These are phyloP conservation scores for Microbotryum silenes-acaulis DNA, from an alignment of 1,284 basidiomycete genomes.

Conservation along the genomic window DNA sequence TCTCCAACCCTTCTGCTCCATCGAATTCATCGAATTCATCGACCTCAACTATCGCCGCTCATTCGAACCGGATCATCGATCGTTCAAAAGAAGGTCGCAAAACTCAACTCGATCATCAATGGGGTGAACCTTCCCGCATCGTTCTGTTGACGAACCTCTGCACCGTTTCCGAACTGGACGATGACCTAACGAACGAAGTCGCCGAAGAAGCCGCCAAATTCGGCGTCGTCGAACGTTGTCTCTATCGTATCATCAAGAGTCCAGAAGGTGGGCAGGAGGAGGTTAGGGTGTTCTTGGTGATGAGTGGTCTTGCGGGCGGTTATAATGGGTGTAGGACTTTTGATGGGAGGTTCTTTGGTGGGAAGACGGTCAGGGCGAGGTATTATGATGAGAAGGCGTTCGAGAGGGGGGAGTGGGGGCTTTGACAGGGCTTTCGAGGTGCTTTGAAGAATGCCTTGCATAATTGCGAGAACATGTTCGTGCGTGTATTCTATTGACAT, in stretches of 20 bases:
- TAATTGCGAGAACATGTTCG: too few species aligned
- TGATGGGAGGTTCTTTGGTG: slow-evolving; percentile 84
- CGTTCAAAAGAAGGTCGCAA: too few species aligned
- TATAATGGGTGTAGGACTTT: slow-evolving; percentile 88
- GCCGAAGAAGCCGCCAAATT: slow-evolving; percentile 80
- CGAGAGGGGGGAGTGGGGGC: not conserved
- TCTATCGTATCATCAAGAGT: slow-evolving; percentile 26
- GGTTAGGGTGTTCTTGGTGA: slow-evolving; percentile 75
- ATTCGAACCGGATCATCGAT: slow-evolving; percentile 8
- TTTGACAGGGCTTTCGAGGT: too few species aligned
- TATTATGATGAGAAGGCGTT: slow-evolving; percentile 32
- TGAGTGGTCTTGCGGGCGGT: slow-evolving; percentile 64
- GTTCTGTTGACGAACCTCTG: slow-evolving; percentile 84
- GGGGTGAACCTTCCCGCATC: slow-evolving; percentile 76
- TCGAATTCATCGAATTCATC: slow-evolving; percentile 5
- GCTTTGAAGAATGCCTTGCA: too few species aligned
- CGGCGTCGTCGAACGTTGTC: slow-evolving; percentile 35
- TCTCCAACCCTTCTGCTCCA: not conserved
- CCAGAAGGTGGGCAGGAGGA: slow-evolving; percentile 59
- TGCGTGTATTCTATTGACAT: too few species aligned
- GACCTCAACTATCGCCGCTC: slow-evolving; percentile 11
- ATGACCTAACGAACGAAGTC: slow-evolving; percentile 75
- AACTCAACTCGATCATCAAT: too few species aligned
- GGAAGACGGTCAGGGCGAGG: slow-evolving; percentile 54
- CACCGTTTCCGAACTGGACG: slow-evolving; percentile 68